phyloP scores from a whole-genome alignment of 345 rosid genomes.

The Garcia nutans region DNA sequence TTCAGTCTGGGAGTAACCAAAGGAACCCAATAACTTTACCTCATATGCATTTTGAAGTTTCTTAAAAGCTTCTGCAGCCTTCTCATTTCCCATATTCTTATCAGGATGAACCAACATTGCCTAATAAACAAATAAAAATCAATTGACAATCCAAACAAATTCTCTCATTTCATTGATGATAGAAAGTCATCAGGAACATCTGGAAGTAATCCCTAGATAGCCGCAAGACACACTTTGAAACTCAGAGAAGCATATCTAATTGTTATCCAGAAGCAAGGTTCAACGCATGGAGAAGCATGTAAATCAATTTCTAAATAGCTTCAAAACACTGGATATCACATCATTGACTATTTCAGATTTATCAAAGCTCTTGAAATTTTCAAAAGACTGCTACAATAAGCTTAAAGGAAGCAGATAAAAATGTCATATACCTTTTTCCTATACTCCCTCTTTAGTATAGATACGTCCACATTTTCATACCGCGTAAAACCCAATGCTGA shows the following conservation, averaged over 20 bases:
- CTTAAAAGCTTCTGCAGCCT: conserved; percentile 98
- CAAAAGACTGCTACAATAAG: conserved; percentile 4
- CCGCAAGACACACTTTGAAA: background rate
- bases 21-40: conserved; percentile 41
- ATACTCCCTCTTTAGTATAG: conserved; percentile 80
- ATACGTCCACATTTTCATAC: conserved; percentile 60
- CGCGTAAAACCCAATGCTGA: conserved; percentile 70
- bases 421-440: conserved; percentile 69
- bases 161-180: background rate
- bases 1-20: conserved; percentile 10
- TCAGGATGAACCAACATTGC: conserved; percentile 99
- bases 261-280: background rate
- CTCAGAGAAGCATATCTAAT: background rate
- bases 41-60: conserved; percentile 98
- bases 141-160: conserved; percentile 11
- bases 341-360: background rate
- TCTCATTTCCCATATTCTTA: conserved; percentile 96
- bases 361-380: background rate
- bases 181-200: conserved; percentile 5
- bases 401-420: conserved; percentile 11
- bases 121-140: conserved; percentile 39
- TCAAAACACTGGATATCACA: background rate
- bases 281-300: background rate
- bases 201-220: background rate
- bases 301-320: background rate